A percentile compares a stretch with the other conserved stretches of the same genome.
These are phyloP conservation scores for Saprolegnia parasitica DNA, from an alignment of 352 stramenopile genomes.

Conservation along the genomic window DNA sequence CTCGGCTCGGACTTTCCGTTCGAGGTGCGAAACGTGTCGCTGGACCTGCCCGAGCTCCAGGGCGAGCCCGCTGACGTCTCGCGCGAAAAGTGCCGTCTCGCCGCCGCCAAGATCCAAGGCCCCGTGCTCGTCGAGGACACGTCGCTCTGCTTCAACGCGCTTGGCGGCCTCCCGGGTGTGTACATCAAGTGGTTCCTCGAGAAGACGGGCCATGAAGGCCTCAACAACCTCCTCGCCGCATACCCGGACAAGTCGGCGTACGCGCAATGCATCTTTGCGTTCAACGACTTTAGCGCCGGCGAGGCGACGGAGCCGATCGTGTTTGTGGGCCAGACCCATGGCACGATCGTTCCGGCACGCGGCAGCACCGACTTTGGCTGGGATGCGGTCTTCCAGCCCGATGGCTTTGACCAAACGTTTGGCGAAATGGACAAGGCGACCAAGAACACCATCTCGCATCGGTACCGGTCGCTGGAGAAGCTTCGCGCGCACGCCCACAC, in stretches of 20 bases:
- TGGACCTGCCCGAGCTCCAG: conserved; percentile 98
- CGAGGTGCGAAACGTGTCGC: conserved; percentile 85
- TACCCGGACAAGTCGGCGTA: conserved; percentile 96
- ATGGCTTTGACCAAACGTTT: conserved; percentile 81
- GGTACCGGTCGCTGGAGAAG: conserved; percentile 75
- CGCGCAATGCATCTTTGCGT: conserved; percentile 96
- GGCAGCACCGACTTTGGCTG: conserved; percentile 85
- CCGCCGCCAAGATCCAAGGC: conserved; percentile 77
- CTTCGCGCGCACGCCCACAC: conserved; percentile 32
- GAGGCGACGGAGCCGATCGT: conserved; percentile 76
- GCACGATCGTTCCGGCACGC: conserved; percentile 90
- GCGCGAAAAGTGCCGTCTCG: conserved; percentile 91
- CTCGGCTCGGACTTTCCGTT: conserved; percentile 86
- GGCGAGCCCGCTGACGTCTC: conserved; percentile 94
- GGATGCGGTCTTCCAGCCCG: conserved; percentile 88
- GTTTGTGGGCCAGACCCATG: conserved; percentile 91
- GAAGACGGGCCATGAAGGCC: conserved; percentile 89
- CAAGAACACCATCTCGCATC: conserved; percentile 91
- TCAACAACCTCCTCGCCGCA: conserved; percentile 91
- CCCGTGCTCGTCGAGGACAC: conserved; percentile 96
- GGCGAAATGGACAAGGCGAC: conserved; percentile 86
- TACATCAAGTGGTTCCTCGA: conserved; percentile 99
- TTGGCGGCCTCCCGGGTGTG: conserved; percentile 90
- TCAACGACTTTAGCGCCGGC: conserved; percentile 41
- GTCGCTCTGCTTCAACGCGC: conserved; percentile 95